Percentiles rank a stretch among this genome's conserved stretches.
These are phyloP conservation scores for Starmerella scarabaei DNA, from an alignment of 805 yeast genomes.

Conservation along the genomic window DNA sequence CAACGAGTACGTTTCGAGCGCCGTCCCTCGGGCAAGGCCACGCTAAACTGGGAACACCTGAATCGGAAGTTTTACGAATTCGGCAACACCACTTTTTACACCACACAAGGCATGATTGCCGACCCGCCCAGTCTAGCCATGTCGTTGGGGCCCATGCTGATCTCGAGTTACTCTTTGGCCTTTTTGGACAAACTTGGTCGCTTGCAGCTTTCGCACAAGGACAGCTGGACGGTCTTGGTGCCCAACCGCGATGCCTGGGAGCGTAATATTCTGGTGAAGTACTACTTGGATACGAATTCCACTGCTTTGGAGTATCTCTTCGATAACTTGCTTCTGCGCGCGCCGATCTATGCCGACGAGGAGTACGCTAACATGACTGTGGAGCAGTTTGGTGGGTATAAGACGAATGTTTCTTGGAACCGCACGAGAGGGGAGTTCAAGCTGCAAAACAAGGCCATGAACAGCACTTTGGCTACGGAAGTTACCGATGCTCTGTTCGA, in stretches of 20 bases:
- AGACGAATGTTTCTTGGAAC: conserved; percentile 11
- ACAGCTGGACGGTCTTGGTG: conserved; percentile 62
- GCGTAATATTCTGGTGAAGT: conserved; percentile 42
- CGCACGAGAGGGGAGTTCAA: background rate
- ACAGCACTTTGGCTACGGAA: conserved; percentile 9
- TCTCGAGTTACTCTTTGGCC: conserved; percentile 52
- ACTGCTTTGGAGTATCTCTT: conserved; percentile 41
- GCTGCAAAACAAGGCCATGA: conserved; percentile 2
- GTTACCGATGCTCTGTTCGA: conserved; percentile 57
- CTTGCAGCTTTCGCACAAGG: conserved; percentile 37
- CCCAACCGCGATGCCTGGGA: conserved; percentile 74
- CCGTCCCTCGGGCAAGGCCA: conserved; percentile 23
- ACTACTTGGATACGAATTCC: conserved; percentile 43
- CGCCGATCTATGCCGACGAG: conserved; percentile 54
- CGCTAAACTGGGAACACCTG: conserved; percentile 48
- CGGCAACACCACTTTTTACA: conserved; percentile 55
- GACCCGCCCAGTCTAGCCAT: conserved; percentile 53
- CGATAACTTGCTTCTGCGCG: conserved; percentile 48
- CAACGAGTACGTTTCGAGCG: conserved; percentile 41
- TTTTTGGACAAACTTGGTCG: conserved; percentile 43
- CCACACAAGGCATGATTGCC: conserved; percentile 45
- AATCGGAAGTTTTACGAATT: conserved; percentile 32
- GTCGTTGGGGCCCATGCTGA: conserved; percentile 49
- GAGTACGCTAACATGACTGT: conserved; percentile 19
- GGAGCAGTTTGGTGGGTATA: conserved; percentile 21